Base-by-base conservation (phyloP, 164 flowering plant species). In the Piper longum region DNA sequence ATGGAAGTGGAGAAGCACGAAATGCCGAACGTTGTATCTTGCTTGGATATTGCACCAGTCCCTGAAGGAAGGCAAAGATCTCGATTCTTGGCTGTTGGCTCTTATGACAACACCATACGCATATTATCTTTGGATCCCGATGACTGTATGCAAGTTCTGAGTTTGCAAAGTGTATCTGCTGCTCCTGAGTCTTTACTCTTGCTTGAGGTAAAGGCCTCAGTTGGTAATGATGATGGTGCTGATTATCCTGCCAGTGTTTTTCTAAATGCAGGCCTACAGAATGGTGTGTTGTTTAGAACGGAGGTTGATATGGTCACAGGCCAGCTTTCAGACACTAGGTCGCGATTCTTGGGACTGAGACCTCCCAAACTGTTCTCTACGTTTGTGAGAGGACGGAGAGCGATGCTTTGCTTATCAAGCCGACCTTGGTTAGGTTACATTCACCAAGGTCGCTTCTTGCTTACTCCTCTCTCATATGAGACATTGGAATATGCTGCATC, bases 271-370 rank as follows among this genome's bases (percentile, higher is more conserved):
- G 99, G 97, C 71, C 71, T 95, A 61, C 91, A 85, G 75, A 85
- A 82, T 78, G 99, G 99, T 9, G 98, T 95, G 69, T 72, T 95
- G 51, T 95, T 85, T 71, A 79, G 99, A 67, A 95, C 96, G 9
- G 96, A 89, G 41, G 99, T 95, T 62, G 99, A 91, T 73, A 95
- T 95, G 99, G 89, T 91, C 63, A 91, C 96, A 0, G 99, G 99
- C 56, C 96, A 91, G 74, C 87, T 95, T 62, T 91, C 99, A 36
- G 98, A 95, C 77, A 88, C 96, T 19, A 93, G 96, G 17, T 91
- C 99, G 13, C 85, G 98, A 41, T 95, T 95, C 77, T 75, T 95
- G 63, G 99, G 98, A 52, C 72, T 95, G 66, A 78, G 96, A 73
- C 81, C 96, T 11, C 99, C 96, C 7, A 95, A 95, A 76, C 88